Conservation (phyloP, 768 basidiomycete species). For the Macrolepiota fuliginosa region DNA sequence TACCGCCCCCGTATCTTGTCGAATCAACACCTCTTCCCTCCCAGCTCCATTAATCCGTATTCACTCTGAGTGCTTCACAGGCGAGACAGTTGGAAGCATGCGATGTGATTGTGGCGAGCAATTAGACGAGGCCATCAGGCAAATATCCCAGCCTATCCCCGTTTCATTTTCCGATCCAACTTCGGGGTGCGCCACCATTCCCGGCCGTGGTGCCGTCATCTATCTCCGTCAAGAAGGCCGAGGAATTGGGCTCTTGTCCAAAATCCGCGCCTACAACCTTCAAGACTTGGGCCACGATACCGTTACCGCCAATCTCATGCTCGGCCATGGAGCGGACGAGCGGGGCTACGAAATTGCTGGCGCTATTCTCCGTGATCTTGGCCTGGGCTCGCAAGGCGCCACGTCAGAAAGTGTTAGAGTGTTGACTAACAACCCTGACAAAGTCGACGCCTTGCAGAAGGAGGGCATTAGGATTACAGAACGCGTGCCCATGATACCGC, state of each 20-base stretch:
- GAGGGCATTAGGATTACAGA: conserved; percentile 83
- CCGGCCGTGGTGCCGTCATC: conserved; percentile 88
- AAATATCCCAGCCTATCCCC: conserved; percentile 71
- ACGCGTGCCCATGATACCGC: conserved; percentile 91
- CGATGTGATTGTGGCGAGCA: conserved; percentile 99
- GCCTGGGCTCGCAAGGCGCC: conserved; percentile 52
- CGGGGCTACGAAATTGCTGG: conserved; percentile 90
- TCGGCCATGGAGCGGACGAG: conserved; percentile 93
- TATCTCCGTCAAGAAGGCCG: conserved; percentile 98
- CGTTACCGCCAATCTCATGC: conserved; percentile 94
- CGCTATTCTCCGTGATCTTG: conserved; percentile 87
- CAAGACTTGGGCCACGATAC: conserved; percentile 99
- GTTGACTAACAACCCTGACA: conserved; percentile 98
- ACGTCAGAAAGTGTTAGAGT: conserved; percentile 61
- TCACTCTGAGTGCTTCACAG: conserved; percentile 98
- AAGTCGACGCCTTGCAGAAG: conserved; percentile 80
- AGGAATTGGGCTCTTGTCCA: conserved; percentile 93
- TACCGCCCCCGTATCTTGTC: conserved; percentile 14
- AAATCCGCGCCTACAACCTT: conserved; percentile 95
- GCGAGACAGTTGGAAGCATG: conserved; percentile 97
- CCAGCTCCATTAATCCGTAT: conserved; percentile 88
- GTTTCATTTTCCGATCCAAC: conserved; percentile 35
- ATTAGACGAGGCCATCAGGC: conserved; percentile 93
- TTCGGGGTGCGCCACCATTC: conserved; percentile 43
- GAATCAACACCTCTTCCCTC: conserved; percentile 26